Evolutionary conservation across 140 eudicot species (phyloP).

Genomic region (Senecio squalidus): DNA sequence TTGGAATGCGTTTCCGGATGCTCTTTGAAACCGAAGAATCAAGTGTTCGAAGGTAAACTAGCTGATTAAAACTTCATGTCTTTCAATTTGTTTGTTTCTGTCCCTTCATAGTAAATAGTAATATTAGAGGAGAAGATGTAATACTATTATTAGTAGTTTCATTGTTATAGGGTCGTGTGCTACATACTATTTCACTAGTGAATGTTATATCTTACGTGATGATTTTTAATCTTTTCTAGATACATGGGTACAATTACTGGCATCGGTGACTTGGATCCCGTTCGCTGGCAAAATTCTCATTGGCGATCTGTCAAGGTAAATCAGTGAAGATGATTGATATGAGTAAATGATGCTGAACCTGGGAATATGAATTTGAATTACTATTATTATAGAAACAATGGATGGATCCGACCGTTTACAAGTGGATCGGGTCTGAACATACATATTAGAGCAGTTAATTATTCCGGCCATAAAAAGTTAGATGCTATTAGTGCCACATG

Average conservation of each 20-base stretch:
- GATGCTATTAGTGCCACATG: neutral
- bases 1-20: slow-evolving; percentile 99
- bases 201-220: slow-evolving; percentile 18
- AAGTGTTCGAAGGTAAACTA: slow-evolving; percentile 80
- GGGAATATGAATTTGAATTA: neutral
- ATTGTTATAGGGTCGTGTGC: neutral
- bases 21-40: slow-evolving; percentile 98
- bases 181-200: neutral
- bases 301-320: slow-evolving; percentile 97
- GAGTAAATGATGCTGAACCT: neutral
- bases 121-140: neutral
- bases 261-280: slow-evolving; percentile 86
- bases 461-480: neutral
- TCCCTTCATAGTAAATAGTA: neutral
- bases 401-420: neutral
- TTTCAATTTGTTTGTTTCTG: neutral
- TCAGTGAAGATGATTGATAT: neutral
- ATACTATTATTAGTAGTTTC: neutral
- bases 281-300: slow-evolving; percentile 92
- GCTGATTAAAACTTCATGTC: neutral
- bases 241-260: slow-evolving; percentile 99
- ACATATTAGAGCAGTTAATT: neutral
- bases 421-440: neutral
- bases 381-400: no score
- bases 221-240: slow-evolving; percentile 35